A percentile compares a stretch with the other conserved stretches of the same genome.
Evolutionary conservation across 345 rosid genomes (phyloP).

Genomic region (Salix purpurea): DNA sequence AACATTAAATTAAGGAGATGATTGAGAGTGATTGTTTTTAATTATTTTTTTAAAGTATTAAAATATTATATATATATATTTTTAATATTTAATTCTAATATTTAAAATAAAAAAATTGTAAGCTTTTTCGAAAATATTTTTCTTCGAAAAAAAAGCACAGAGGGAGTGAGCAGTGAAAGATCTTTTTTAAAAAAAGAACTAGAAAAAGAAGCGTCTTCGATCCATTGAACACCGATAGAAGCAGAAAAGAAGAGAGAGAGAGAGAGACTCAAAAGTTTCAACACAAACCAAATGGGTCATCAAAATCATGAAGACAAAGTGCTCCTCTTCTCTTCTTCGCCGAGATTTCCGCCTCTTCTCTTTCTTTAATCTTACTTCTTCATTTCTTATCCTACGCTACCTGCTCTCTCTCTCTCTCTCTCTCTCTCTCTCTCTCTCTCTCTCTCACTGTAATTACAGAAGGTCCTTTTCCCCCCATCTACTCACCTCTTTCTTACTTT

Average conservation of each 20-base stretch:
- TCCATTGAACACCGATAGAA: neutral
- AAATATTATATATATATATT: no score
- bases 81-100: no score
- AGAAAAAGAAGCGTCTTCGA: neutral
- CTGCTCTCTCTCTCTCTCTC: neutral
- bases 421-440: neutral
- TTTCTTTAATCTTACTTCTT: neutral
- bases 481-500: neutral
- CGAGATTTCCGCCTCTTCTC: conserved; percentile 18
- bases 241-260: neutral
- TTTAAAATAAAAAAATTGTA: neutral
- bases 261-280: conserved; percentile 12
- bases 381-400: neutral
- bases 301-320: conserved; percentile 5
- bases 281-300: conserved; percentile 2
- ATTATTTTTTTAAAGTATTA: no score
- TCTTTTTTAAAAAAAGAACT: neutral
- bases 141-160: neutral
- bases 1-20: neutral
- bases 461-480: neutral
- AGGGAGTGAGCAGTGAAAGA: neutral
- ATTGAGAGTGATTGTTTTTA: no score
- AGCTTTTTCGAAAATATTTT: no score
- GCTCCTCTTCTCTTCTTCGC: conserved; percentile 9
- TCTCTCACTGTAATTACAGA: no score